Evolutionary conservation across 306 rosid genomes (phyloP).

Genomic region (Cucumis sativus): Cucumber_9930_V3 NC_026657.2:38481001-38481500

Average conservation of each 20-base stretch:
- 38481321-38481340: constrained; percentile 40
- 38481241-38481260: constrained; percentile 58
- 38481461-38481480: constrained; percentile 67
- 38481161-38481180: constrained; percentile 53
- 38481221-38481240: constrained; percentile 56
- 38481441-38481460: constrained; percentile 88
- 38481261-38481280: constrained; percentile 50
- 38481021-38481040: constrained; percentile 75
- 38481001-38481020: constrained; percentile 70
- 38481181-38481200: constrained; percentile 58
- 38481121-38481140: constrained; percentile 69
- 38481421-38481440: constrained; percentile 80
- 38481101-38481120: constrained; percentile 67
- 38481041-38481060: constrained; percentile 78
- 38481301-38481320: constrained; percentile 50
- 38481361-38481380: constrained; percentile 58
- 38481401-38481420: constrained; percentile 57
- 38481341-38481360: constrained; percentile 58
- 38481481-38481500: constrained; percentile 72
- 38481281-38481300: constrained; percentile 47
- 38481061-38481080: constrained; percentile 71
- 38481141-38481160: constrained; percentile 56
- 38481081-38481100: constrained; percentile 68
- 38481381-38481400: constrained; percentile 56
- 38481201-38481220: constrained; percentile 76